Evolutionary conservation across 2,329 filamentous ascomycete genomes (phyloP).

Genomic region (Aquanectria penicillioides): DNA sequence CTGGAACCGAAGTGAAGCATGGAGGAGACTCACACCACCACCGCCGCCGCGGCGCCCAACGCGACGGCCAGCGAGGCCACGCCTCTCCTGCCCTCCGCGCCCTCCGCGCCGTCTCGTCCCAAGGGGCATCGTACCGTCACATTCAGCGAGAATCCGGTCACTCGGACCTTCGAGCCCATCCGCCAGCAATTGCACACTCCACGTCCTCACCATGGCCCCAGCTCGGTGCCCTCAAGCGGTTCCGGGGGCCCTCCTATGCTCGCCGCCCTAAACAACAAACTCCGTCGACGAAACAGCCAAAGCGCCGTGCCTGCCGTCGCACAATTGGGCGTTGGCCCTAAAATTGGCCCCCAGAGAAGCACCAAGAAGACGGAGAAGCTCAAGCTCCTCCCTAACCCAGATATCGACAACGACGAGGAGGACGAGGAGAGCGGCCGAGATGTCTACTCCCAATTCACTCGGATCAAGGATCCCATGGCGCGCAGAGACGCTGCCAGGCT

Average conservation of each 20-base stretch:
- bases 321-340: conserved; percentile 58
- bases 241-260: conserved; percentile 68
- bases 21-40: conserved; percentile 37
- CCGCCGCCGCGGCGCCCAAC: conserved; percentile 25
- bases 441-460: conserved; percentile 96
- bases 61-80: conserved; percentile 45
- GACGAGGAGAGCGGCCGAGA: conserved; percentile 95
- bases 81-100: conserved; percentile 47
- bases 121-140: conserved; percentile 73
- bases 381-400: conserved; percentile 93
- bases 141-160: conserved; percentile 77
- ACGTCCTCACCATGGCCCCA: conserved; percentile 43
- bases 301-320: conserved; percentile 57
- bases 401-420: conserved; percentile 76
- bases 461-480: conserved; percentile 96
- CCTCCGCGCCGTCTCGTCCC: conserved; percentile 48
- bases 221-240: conserved; percentile 40
- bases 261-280: conserved; percentile 85
- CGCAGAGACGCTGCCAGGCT: conserved; percentile 90
- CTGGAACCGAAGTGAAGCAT: conserved; percentile 32
- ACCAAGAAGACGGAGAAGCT: conserved; percentile 97
- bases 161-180: conserved; percentile 68
- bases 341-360: conserved; percentile 93
- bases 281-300: conserved; percentile 87
- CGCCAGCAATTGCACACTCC: conserved; percentile 35